phyloP scores from a whole-genome alignment of 768 basidiomycete species.

The Lactarius quietus region DNA sequence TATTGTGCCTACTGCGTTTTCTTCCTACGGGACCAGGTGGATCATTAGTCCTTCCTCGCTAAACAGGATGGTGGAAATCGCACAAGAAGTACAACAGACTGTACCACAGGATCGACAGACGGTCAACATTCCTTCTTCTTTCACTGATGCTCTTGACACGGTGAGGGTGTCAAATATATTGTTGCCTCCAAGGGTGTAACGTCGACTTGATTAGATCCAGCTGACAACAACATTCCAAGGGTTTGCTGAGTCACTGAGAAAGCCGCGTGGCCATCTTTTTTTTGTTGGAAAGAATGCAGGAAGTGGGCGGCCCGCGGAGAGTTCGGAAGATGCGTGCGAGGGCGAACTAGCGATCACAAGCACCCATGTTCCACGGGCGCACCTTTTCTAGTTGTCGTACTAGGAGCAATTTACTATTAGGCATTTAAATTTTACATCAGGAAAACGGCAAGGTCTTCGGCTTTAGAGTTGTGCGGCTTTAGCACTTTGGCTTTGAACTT shows the following conservation, averaged over 20 bases:
- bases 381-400: no score
- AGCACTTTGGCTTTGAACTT: no score
- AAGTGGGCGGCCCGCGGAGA: no score
- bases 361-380: no score
- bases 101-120: constrained; percentile 40
- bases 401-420: no score
- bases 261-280: constrained; percentile 48
- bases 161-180: constrained; percentile 32
- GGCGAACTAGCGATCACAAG: no score
- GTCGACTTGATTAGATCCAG: constrained; percentile 38
- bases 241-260: constrained; percentile 53
- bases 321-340: no score
- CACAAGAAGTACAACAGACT: constrained; percentile 42
- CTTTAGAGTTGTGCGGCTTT: no score
- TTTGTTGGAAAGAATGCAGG: no score
- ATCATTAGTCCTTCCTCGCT: constrained; percentile 30
- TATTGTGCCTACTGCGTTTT: background rate
- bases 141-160: constrained; percentile 48
- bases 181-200: background rate
- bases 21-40: background rate
- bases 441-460: no score
- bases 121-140: constrained; percentile 41
- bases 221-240: constrained; percentile 55
- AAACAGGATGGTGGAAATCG: constrained; percentile 50
- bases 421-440: no score